Evolutionary conservation across 805 yeast genomes (phyloP).

Genomic region (Tetrapisispora nanseiensis): DNA sequence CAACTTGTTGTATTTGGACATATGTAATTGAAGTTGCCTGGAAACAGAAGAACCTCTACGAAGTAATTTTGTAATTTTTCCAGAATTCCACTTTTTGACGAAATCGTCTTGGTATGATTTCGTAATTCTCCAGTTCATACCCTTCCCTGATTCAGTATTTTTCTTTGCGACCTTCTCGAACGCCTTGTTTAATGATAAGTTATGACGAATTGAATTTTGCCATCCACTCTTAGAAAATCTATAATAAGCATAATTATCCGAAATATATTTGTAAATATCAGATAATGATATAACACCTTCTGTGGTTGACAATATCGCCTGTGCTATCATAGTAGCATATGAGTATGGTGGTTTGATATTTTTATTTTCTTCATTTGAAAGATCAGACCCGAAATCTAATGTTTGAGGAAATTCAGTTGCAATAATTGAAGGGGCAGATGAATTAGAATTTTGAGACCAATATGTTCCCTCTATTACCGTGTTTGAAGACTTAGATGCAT

Average conservation of each 20-base stretch:
- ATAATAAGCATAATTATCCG: constrained; percentile 78
- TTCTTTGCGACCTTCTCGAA: constrained; percentile 93
- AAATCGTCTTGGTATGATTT: constrained; percentile 78
- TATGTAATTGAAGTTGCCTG: constrained; percentile 64
- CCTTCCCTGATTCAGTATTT: constrained; percentile 94
- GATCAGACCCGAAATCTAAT: constrained; percentile 36
- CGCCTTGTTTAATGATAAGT: constrained; percentile 85
- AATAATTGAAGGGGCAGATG: constrained; percentile 7
- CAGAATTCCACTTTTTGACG: constrained; percentile 64
- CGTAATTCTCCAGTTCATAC: constrained; percentile 96
- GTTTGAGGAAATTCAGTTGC: constrained; percentile 31
- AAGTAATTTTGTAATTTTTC: constrained; percentile 50
- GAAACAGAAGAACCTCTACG: constrained; percentile 72
- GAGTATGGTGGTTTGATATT: constrained; percentile 89
- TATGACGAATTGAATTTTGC: constrained; percentile 97
- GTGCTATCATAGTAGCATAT: constrained; percentile 96
- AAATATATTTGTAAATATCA: constrained; percentile 85
- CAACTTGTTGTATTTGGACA: constrained; percentile 37
- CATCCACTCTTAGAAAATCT: constrained; percentile 86
- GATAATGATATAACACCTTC: constrained; percentile 82
- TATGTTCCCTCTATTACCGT: not conserved
- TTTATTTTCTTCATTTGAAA: constrained; percentile 82
- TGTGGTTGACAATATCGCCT: constrained; percentile 78
- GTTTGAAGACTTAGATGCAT: not conserved
- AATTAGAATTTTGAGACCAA: constrained; percentile 1